Conservation (phyloP, 1,284 basidiomycete genomes). For the Ganoderma lucidum region DNA sequence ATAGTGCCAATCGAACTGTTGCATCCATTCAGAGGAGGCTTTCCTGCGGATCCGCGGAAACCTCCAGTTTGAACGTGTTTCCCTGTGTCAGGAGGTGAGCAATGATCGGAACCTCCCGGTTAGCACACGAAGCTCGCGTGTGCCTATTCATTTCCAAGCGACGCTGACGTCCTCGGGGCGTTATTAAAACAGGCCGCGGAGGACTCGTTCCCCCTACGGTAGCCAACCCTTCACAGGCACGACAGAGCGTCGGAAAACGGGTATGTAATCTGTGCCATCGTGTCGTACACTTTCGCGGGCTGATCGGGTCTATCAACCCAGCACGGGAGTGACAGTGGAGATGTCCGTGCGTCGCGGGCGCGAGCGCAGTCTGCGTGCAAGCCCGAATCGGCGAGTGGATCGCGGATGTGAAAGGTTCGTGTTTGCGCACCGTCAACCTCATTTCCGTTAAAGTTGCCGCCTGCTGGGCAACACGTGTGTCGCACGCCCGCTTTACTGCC, state of each 20-base stretch:
- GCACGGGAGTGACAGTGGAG: background rate
- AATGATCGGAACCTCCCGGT: conserved; percentile 2
- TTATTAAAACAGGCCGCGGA: conserved; percentile 5
- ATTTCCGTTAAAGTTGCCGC: conserved; percentile 15
- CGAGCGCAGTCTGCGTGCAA: conserved; percentile 9
- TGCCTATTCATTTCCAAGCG: background rate
- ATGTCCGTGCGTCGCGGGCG: conserved; percentile 8
- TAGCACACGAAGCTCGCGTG: background rate
- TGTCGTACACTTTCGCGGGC: conserved; percentile 5
- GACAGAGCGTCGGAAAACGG: background rate
- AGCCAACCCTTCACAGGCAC: background rate
- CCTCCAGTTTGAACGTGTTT: background rate
- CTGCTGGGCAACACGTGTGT: conserved; percentile 2
- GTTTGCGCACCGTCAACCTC: background rate
- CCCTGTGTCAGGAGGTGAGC: background rate
- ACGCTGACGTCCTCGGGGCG: conserved; percentile 8
- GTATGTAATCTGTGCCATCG: background rate
- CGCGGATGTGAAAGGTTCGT: conserved; percentile 18
- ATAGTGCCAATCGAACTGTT: background rate
- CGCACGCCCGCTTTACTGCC: background rate
- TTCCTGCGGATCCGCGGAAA: conserved; percentile 1
- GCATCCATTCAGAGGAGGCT: background rate
- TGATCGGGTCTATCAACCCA: background rate
- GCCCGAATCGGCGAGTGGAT: conserved; percentile 11
- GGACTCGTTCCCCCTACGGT: background rate